These are phyloP conservation scores for Cryptosporidium ryanae DNA, from an alignment of 169 alveolate genomes.

Conservation along the genomic window DNA sequence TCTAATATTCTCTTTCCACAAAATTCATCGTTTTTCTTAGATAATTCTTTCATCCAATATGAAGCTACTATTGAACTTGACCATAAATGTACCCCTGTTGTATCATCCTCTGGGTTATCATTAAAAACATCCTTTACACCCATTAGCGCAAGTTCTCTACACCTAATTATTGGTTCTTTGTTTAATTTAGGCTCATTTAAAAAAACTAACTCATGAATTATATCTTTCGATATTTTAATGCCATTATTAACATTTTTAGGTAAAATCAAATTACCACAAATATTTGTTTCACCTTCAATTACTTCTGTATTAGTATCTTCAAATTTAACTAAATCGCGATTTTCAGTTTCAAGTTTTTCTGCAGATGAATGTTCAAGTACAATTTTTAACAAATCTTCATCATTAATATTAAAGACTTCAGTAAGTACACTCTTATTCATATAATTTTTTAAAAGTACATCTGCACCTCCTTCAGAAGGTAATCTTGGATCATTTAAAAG, in stretches of 20 bases:
- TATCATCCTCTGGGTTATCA: conserved; percentile 46
- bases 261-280: not conserved
- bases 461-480: conserved; percentile 50
- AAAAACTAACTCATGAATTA: conserved; percentile 18
- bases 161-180: conserved; percentile 4
- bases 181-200: not conserved
- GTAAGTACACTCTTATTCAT: conserved; percentile 51
- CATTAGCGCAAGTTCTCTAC: conserved; percentile 59
- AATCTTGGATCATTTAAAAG: conserved; percentile 18
- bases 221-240: conserved; percentile 17
- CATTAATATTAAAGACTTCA: conserved; percentile 55
- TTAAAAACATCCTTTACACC: conserved; percentile 49
- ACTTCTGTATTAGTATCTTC: conserved; percentile 10
- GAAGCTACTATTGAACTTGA: conserved; percentile 68
- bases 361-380: conserved; percentile 65
- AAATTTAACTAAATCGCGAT: conserved; percentile 11
- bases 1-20: conserved; percentile 31
- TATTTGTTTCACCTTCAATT: not conserved
- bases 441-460: conserved; percentile 40
- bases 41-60: conserved; percentile 44
- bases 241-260: not conserved
- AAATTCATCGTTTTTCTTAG: conserved; percentile 5
- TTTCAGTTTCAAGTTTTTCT: conserved; percentile 34
- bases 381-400: conserved; percentile 25
- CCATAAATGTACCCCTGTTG: conserved; percentile 72